These are phyloP conservation scores for Calvatia gigantea DNA, from an alignment of 768 basidiomycete species.

Conservation along the genomic window DNA sequence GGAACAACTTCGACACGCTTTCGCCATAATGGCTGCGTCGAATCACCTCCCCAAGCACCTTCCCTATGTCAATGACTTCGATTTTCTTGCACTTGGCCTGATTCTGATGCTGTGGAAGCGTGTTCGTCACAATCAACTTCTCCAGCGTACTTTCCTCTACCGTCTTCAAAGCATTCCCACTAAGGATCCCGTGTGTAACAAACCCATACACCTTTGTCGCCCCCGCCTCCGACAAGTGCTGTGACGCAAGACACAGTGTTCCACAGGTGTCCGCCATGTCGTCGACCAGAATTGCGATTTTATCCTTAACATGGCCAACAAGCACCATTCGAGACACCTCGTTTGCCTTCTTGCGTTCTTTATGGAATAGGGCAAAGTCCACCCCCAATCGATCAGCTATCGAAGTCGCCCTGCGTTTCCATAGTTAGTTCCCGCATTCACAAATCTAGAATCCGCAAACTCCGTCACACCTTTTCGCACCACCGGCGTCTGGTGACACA, in stretches of 20 bases:
- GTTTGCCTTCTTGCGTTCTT: constrained; percentile 96
- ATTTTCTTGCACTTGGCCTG: constrained; percentile 71
- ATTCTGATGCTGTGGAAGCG: constrained; percentile 86
- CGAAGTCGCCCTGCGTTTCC: constrained; percentile 76
- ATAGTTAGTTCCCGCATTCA: constrained; percentile 5
- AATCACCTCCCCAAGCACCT: constrained; percentile 94
- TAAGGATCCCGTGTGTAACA: constrained; percentile 95
- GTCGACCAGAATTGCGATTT: constrained; percentile 93
- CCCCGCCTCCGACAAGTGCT: constrained; percentile 86
- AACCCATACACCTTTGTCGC: constrained; percentile 84
- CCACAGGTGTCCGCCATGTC: constrained; percentile 99
- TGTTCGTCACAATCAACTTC: constrained; percentile 98
- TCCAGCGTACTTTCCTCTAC: constrained; percentile 76
- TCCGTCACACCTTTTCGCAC: constrained; percentile 81
- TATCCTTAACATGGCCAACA: constrained; percentile 90
- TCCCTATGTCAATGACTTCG: constrained; percentile 92
- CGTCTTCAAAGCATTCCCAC: constrained; percentile 78
- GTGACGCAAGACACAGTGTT: constrained; percentile 88
- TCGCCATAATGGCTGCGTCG: constrained; percentile 97
- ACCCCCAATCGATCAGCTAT: constrained; percentile 95
- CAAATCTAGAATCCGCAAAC: neutral
- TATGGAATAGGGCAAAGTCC: constrained; percentile 98
- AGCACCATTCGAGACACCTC: constrained; percentile 94
- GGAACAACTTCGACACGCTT: constrained; percentile 84
- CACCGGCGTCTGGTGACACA: constrained; percentile 97